Evolutionary conservation across 768 basidiomycete genomes (phyloP), one percentile per base, ranked within the genome.

Genomic region (Tricholoma hemisulphureum): DNA sequence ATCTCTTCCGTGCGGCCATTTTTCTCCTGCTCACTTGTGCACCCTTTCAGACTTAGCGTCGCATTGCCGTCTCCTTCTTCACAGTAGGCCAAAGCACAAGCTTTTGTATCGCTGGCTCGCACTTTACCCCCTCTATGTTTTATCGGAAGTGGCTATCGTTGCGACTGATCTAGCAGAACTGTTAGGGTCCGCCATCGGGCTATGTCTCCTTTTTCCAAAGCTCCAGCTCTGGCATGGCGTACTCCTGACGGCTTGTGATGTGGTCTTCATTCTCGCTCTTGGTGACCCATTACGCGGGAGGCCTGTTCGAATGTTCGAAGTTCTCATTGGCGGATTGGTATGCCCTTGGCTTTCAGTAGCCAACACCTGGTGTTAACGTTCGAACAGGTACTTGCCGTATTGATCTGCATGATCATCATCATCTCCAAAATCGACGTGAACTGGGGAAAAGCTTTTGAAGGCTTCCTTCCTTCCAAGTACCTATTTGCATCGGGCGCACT

Each of bases 111-210:
- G 88, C 61, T 85, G 83, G 80, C 71, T 79, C 4, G 76, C 79
- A 4, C 75, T 87, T 11, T 89, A 88, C 65, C 86, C 88, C 1
- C 77, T 89, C 20, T 89, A 89, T 59, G 58, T 72, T 29, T 67
- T 88, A 18, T 71, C 88, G 0, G 90, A 93, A 66, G 69, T 89
- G 6, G 88, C 87, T 53, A 87, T 93, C 64, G 80, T 91, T 21
- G 82, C 85, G 10, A 92, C 90, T 5, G 91, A 92, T 67, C 76
- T 94, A 32, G 89, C 91, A 8, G 92, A 95, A 69, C 76, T 95
- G 14, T 73, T 95, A 20, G 87, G 93, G 4, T 88, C 86, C 41
- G 92, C 91, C 13, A 92, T 93, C 52, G 91, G 88, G 0, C 75
- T 94, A 45, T 84, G 84, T 67, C 77, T 94, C 73, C 77, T 91